These are phyloP conservation scores for Arthrinium phaeospermum DNA, from an alignment of 2,329 filamentous ascomycete genomes.

Conservation along the genomic window DNA sequence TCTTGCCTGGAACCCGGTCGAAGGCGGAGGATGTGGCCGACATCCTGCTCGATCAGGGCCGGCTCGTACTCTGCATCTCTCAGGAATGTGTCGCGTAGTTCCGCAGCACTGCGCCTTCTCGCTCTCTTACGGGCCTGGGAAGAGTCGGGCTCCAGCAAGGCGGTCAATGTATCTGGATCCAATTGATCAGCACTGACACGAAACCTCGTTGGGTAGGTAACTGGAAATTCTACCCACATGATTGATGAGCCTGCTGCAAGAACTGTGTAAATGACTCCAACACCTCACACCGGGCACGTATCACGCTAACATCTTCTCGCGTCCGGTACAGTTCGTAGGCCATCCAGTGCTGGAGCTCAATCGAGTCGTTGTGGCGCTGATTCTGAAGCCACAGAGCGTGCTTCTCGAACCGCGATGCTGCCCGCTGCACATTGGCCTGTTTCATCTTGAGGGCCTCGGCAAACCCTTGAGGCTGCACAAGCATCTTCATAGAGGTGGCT, in stretches of 20 bases:
- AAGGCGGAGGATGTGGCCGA: neutral
- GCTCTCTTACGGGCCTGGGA: neutral
- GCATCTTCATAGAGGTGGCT: neutral
- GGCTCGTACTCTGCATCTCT: neutral
- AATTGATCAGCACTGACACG: neutral
- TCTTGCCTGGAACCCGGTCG: neutral
- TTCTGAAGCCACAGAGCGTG: neutral
- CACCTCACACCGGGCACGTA: neutral
- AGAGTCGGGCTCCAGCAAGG: neutral
- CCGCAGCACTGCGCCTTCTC: neutral
- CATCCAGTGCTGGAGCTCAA: conserved; percentile 4
- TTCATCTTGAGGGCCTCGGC: neutral
- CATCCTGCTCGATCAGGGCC: neutral
- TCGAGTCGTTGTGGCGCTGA: neutral
- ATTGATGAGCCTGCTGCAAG: neutral
- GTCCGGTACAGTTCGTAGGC: neutral
- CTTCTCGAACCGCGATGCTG: neutral
- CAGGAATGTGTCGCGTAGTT: neutral
- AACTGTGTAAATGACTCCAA: neutral
- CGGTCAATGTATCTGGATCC: neutral
- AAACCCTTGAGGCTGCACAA: neutral
- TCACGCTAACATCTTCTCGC: neutral
- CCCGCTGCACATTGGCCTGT: neutral
- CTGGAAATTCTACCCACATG: neutral
- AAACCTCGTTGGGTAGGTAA: too few species aligned